Conservation (phyloP, 495 filamentous ascomycete species). For the Immersiella caudata region DNA sequence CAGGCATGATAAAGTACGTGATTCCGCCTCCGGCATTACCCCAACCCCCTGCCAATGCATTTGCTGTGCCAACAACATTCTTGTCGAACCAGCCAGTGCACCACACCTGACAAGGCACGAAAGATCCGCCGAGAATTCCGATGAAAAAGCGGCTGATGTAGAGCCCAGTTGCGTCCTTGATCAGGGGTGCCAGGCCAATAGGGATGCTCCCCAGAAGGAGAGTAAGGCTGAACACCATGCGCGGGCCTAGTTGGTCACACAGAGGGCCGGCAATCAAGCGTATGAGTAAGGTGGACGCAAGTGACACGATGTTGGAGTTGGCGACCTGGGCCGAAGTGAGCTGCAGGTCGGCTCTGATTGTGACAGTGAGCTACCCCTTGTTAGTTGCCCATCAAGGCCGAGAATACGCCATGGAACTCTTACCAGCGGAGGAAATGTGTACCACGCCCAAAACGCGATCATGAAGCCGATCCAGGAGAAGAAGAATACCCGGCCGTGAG, state of each 20-base stretch:
- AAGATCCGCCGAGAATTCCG: constrained; percentile 86
- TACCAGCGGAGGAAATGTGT: constrained; percentile 81
- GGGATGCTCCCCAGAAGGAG: constrained; percentile 79
- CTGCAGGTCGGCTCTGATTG: constrained; percentile 75
- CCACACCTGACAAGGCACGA: constrained; percentile 97
- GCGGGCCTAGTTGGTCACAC: constrained; percentile 84
- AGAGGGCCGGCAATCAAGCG: constrained; percentile 80
- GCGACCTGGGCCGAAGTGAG: constrained; percentile 73
- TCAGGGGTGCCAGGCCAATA: constrained; percentile 78
- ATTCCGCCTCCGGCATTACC: constrained; percentile 93
- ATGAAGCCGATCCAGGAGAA: constrained; percentile 97
- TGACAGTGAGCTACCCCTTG: constrained; percentile 63
- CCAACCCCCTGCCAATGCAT: constrained; percentile 80
- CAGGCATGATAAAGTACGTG: constrained; percentile 90
- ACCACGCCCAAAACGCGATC: constrained; percentile 94
- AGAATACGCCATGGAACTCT: constrained; percentile 28
- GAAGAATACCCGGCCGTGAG: constrained; percentile 88
- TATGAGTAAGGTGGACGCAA: constrained; percentile 82
- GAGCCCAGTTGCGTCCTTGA: constrained; percentile 69
- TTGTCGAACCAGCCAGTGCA: constrained; percentile 95
- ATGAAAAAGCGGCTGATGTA: constrained; percentile 87
- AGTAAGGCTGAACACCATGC: constrained; percentile 74
- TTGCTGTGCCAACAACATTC: constrained; percentile 91
- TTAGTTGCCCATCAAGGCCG: no score
- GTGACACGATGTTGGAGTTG: constrained; percentile 90